phyloP scores from a whole-genome alignment of 1,284 basidiomycete species.

The Microbotryum violaceum region DNA sequence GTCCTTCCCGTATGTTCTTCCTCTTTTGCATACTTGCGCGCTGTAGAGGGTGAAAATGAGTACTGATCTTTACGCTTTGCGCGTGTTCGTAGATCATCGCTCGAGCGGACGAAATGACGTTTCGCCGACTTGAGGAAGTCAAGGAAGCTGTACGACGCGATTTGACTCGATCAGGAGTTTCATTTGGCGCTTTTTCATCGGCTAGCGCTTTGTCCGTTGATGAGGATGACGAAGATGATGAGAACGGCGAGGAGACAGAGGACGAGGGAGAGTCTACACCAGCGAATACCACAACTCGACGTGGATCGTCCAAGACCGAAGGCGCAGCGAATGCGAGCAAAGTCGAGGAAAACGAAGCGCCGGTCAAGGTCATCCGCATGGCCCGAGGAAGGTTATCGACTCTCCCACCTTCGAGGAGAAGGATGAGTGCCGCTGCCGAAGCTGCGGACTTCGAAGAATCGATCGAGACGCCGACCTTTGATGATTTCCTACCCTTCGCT shows the following conservation, averaged over 20 bases:
- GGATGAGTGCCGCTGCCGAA: too few species aligned
- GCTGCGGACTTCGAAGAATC: too few species aligned
- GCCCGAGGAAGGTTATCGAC: too few species aligned
- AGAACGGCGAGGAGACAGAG: neutral
- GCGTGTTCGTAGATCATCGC: slow-evolving; percentile 50
- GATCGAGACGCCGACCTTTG: too few species aligned
- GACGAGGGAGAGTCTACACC: neutral
- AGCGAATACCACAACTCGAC: too few species aligned
- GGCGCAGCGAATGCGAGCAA: too few species aligned
- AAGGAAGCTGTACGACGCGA: slow-evolving; percentile 60
- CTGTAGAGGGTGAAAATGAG: too few species aligned
- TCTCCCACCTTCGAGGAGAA: too few species aligned
- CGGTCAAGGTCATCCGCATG: slow-evolving; percentile 5
- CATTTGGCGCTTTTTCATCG: slow-evolving; percentile 52
- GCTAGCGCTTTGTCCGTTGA: neutral
- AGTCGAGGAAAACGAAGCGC: slow-evolving; percentile 23
- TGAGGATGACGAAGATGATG: slow-evolving; percentile 5
- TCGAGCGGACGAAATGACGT: slow-evolving; percentile 66
- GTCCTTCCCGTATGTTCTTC: slow-evolving; percentile 50
- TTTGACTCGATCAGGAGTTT: slow-evolving; percentile 54
- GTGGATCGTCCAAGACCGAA: too few species aligned
- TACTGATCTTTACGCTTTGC: too few species aligned
- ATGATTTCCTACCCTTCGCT: slow-evolving; percentile 55
- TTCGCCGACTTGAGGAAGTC: slow-evolving; percentile 56
- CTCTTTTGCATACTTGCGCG: neutral